These are phyloP conservation scores for Xylariomycetidae sp. DNA, from an alignment of 2,329 filamentous ascomycete species.

Conservation along the genomic window DNA sequence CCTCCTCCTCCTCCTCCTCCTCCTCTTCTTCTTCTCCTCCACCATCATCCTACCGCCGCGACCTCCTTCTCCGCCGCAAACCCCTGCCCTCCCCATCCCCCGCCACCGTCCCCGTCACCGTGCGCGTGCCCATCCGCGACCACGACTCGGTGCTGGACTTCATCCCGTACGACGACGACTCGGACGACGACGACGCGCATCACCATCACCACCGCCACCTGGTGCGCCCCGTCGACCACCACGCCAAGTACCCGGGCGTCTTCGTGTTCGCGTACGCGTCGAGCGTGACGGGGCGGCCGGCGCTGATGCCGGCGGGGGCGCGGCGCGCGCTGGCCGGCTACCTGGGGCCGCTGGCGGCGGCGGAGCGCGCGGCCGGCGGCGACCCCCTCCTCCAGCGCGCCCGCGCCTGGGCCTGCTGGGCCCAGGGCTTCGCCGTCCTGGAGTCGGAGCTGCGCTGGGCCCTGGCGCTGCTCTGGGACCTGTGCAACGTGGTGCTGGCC, in stretches of 20 bases:
- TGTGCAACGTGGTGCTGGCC: slow-evolving; percentile 9
- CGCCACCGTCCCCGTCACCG: too few relatives aligned
- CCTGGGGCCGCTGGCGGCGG: slow-evolving; percentile 5
- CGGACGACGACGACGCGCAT: too few relatives aligned
- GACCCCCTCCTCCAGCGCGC: background rate
- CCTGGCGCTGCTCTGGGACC: slow-evolving; percentile 15
- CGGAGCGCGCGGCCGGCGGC: slow-evolving; percentile 1
- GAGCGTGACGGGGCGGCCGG: slow-evolving; percentile 11
- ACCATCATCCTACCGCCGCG: background rate
- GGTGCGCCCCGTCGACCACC: slow-evolving; percentile 9
- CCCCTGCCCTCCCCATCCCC: too few relatives aligned
- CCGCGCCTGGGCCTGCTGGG: slow-evolving; percentile 7
- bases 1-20: background rate
- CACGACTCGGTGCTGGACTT: slow-evolving; percentile 2
- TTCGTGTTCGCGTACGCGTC: slow-evolving; percentile 15
- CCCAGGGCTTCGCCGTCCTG: slow-evolving; percentile 12
- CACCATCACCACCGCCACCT: too few relatives aligned
- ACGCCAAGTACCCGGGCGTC: slow-evolving; percentile 7
- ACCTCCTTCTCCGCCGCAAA: too few relatives aligned
- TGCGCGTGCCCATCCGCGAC: slow-evolving; percentile 9
- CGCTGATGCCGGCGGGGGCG: slow-evolving; percentile 9
- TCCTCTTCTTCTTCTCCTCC: background rate
- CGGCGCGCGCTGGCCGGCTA: slow-evolving; percentile 6
- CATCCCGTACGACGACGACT: slow-evolving; percentile 13
- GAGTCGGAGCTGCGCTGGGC: slow-evolving; percentile 16